Evolutionary conservation across 2,329 filamentous ascomycete genomes (phyloP).

Genomic region (Tolypocladium capitatum): DNA sequence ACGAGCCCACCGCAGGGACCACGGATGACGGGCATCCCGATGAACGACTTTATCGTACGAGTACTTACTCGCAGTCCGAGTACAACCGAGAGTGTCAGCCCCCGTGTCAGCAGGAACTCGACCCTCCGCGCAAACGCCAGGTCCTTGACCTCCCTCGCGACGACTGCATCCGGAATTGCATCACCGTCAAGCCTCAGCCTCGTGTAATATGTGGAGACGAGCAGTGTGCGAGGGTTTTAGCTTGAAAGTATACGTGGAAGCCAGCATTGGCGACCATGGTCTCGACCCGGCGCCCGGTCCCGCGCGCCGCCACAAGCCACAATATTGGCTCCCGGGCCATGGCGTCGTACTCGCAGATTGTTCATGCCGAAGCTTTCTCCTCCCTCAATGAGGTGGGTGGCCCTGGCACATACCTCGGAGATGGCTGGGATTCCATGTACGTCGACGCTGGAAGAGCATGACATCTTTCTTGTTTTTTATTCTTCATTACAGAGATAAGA

Average conservation of each 20-base stretch:
- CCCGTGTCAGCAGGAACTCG: constrained; percentile 1
- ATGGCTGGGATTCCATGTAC: background rate
- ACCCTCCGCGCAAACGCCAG: background rate
- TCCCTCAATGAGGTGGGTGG: too few species aligned
- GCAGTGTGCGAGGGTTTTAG: too few species aligned
- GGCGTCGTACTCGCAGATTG: too few species aligned
- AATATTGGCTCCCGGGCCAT: too few species aligned
- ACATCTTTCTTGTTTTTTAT: background rate
- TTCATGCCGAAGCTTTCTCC: too few species aligned
- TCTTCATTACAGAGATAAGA: background rate
- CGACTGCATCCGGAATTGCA: background rate
- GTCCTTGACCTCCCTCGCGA: background rate
- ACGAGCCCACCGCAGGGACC: background rate
- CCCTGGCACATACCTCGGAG: too few species aligned
- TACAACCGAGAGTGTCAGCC: background rate
- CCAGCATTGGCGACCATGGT: constrained; percentile 8
- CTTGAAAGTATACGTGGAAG: constrained; percentile 17
- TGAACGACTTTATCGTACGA: background rate
- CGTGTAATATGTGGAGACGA: background rate
- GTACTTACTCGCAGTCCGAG: too few species aligned
- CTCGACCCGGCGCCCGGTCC: constrained; percentile 7
- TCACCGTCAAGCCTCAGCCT: background rate
- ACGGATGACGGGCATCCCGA: background rate
- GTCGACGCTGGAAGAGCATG: background rate
- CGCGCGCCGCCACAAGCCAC: background rate